These are phyloP conservation scores for Ophiostoma novo-ulmi DNA, from an alignment of 2,329 filamentous ascomycete genomes.

Conservation along the genomic window DNA sequence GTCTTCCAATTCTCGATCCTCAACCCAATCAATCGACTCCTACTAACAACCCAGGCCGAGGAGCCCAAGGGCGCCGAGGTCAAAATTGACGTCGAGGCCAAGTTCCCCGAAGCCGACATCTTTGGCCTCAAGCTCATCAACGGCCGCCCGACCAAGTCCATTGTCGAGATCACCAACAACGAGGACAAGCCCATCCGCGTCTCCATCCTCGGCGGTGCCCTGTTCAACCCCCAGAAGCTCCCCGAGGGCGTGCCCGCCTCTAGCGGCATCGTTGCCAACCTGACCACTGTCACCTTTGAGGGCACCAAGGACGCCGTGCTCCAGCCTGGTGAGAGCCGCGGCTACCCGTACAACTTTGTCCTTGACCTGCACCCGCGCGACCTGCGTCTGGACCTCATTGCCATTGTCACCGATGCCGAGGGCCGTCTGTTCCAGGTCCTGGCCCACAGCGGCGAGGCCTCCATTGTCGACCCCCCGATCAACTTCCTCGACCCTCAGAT, in stretches of 20 bases:
- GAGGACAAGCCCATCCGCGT: slow-evolving; percentile 72
- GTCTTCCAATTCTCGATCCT: slow-evolving; percentile 32
- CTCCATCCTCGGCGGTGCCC: slow-evolving; percentile 68
- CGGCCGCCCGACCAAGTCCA: slow-evolving; percentile 74
- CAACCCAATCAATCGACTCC: background rate
- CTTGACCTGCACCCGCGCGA: slow-evolving; percentile 93
- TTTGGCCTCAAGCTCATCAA: slow-evolving; percentile 96
- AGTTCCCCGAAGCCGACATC: slow-evolving; percentile 68
- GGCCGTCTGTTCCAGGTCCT: slow-evolving; percentile 69
- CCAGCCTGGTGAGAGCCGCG: slow-evolving; percentile 60
- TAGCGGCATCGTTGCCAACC: slow-evolving; percentile 68
- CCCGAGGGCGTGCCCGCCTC: slow-evolving; percentile 45
- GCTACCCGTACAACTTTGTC: slow-evolving; percentile 74
- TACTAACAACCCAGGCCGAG: slow-evolving; percentile 19
- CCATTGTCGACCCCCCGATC: slow-evolving; percentile 54
- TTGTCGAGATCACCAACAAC: slow-evolving; percentile 78
- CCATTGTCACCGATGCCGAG: slow-evolving; percentile 61
- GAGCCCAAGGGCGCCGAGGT: slow-evolving; percentile 40
- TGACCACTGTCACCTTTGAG: slow-evolving; percentile 71
- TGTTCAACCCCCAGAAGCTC: slow-evolving; percentile 54
- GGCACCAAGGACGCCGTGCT: slow-evolving; percentile 58
- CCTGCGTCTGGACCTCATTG: slow-evolving; percentile 68
- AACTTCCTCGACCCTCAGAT: slow-evolving; percentile 32
- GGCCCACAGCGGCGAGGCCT: slow-evolving; percentile 76
- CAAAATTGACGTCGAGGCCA: slow-evolving; percentile 60